A percentile compares a stretch with the other conserved stretches of the same genome.
phyloP scores from a whole-genome alignment of 768 basidiomycete species.

The Mycena vulgaris region DNA sequence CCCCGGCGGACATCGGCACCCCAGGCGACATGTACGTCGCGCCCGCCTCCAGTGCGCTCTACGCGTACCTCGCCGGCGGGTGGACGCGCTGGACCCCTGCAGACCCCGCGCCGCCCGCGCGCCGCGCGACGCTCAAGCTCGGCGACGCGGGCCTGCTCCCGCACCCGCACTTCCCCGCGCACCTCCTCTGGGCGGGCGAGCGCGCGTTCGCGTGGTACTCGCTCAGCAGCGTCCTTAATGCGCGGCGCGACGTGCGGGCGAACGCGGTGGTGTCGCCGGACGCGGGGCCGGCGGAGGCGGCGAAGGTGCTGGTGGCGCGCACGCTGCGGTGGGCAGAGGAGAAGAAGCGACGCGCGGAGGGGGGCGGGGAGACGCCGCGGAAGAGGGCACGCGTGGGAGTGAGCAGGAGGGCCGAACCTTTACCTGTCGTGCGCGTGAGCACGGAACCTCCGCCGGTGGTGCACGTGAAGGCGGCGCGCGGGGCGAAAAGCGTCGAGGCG shows the following conservation, averaged over 20 bases:
- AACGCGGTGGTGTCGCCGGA: neutral
- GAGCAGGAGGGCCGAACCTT: neutral
- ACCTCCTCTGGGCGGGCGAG: slow-evolving; percentile 6
- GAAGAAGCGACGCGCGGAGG: neutral
- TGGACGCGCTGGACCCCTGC: slow-evolving; percentile 32
- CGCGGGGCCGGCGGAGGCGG: neutral
- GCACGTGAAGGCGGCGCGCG: too few species aligned
- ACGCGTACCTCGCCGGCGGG: slow-evolving; percentile 9
- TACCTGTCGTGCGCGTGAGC: neutral
- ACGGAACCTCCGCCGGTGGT: too few species aligned
- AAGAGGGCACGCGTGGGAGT: slow-evolving; percentile 9
- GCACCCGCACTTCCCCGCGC: slow-evolving; percentile 25
- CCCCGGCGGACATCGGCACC: slow-evolving; percentile 15
- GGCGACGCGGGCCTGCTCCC: neutral
- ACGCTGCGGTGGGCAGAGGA: neutral
- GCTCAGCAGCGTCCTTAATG: neutral
- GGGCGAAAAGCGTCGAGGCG: neutral
- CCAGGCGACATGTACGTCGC: slow-evolving; percentile 22
- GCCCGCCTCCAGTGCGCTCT: slow-evolving; percentile 1
- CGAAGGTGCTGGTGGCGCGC: neutral
- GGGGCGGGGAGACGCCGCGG: neutral
- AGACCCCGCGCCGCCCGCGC: neutral
- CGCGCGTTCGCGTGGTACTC: slow-evolving; percentile 1
- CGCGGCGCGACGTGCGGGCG: neutral
- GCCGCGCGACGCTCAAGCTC: neutral